phyloP scores from a whole-genome alignment of 2,329 filamentous ascomycete genomes.

The Claviceps sorghi region DNA sequence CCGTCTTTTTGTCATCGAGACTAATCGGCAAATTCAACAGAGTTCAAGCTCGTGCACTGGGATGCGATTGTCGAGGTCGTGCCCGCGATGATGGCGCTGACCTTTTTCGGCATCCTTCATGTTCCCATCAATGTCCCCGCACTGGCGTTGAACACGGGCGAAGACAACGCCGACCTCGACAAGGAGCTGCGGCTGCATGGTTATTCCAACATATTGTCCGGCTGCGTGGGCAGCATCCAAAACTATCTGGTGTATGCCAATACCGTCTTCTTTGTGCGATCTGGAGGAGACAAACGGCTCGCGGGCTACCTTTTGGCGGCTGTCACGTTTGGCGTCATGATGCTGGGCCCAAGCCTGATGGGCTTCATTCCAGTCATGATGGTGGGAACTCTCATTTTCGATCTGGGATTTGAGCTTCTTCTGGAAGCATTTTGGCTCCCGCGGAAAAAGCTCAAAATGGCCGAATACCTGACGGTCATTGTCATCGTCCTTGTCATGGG shows the following conservation, averaged over 20 bases:
- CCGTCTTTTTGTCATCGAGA: not conserved
- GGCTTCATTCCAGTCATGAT: slow-evolving; percentile 95
- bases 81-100: slow-evolving; percentile 90
- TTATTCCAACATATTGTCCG: slow-evolving; percentile 82
- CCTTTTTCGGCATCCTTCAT: slow-evolving; percentile 93
- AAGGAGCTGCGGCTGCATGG: slow-evolving; percentile 86
- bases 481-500: slow-evolving; percentile 93
- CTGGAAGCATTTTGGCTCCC: slow-evolving; percentile 80
- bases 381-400: slow-evolving; percentile 87
- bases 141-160: slow-evolving; percentile 73
- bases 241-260: slow-evolving; percentile 98
- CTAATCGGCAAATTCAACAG: slow-evolving; percentile 25
- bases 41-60: slow-evolving; percentile 72
- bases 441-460: slow-evolving; percentile 68
- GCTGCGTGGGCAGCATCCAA: slow-evolving; percentile 73
- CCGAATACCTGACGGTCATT: slow-evolving; percentile 83
- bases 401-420: slow-evolving; percentile 83
- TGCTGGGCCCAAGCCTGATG: slow-evolving; percentile 75
- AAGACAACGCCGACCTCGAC: slow-evolving; percentile 85
- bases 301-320: slow-evolving; percentile 74
- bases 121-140: slow-evolving; percentile 97
- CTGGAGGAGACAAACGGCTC: slow-evolving; percentile 72
- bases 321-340: slow-evolving; percentile 67
- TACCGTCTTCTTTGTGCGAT: slow-evolving; percentile 89
- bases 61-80: slow-evolving; percentile 68